Evolutionary conservation across 2,329 filamentous ascomycete genomes (phyloP).

Genomic region (Aspergillus pseudonomiae): DNA sequence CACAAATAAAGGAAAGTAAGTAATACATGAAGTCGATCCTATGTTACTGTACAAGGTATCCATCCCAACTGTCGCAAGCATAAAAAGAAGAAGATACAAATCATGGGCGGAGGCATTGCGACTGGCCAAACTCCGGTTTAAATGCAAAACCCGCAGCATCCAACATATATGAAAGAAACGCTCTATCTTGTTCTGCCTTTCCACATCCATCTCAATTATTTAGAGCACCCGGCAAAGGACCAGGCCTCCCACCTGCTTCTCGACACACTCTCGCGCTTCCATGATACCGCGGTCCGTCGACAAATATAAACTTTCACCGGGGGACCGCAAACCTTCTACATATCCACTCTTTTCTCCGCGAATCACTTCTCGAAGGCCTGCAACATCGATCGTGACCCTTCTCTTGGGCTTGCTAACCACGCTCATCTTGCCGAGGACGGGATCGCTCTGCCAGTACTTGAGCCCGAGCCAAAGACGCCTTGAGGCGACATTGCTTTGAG

Average conservation of each 20-base stretch:
- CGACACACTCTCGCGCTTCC: slow-evolving; percentile 80
- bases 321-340: slow-evolving; percentile 70
- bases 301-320: slow-evolving; percentile 83
- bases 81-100: slow-evolving; percentile 21
- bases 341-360: slow-evolving; percentile 68
- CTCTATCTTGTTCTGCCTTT: slow-evolving; percentile 12
- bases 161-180: slow-evolving; percentile 21
- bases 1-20: slow-evolving; percentile 18
- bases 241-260: slow-evolving; percentile 78
- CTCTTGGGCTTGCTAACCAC: slow-evolving; percentile 76
- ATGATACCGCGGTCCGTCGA: slow-evolving; percentile 76
- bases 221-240: slow-evolving; percentile 69
- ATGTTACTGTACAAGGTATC: slow-evolving; percentile 44
- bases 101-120: slow-evolving; percentile 35
- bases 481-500: slow-evolving; percentile 69
- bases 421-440: slow-evolving; percentile 70
- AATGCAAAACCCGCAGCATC: slow-evolving; percentile 36
- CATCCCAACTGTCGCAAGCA: slow-evolving; percentile 37
- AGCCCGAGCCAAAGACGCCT: slow-evolving; percentile 84
- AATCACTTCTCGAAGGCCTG: slow-evolving; percentile 65
- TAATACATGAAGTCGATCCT: slow-evolving; percentile 29
- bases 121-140: slow-evolving; percentile 43
- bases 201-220: background rate
- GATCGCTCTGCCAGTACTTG: slow-evolving; percentile 85
- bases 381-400: slow-evolving; percentile 66